Percentiles rank a stretch among this genome's conserved stretches.
These are phyloP conservation scores for Whalleya microplaca DNA, from an alignment of 2,329 filamentous ascomycete genomes.

Conservation along the genomic window DNA sequence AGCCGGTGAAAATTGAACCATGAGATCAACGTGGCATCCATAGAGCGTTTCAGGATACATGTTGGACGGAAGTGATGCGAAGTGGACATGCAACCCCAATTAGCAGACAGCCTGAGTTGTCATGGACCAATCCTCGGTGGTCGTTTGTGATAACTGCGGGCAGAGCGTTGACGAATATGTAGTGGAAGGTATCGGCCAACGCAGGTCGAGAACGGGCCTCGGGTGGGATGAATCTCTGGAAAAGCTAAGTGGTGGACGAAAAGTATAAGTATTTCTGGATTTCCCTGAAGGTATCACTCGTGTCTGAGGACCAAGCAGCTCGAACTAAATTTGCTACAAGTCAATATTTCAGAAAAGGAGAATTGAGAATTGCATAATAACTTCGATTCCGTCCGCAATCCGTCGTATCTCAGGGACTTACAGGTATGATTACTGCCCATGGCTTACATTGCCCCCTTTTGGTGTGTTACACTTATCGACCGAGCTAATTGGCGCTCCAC, in stretches of 20 bases:
- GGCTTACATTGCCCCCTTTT: slow-evolving; percentile 9
- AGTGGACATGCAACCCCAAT: slow-evolving; percentile 41
- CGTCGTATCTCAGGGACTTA: slow-evolving; percentile 8
- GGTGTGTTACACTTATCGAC: slow-evolving; percentile 10
- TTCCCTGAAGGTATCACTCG: slow-evolving; percentile 21
- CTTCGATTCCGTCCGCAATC: slow-evolving; percentile 5
- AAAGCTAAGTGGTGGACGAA: slow-evolving; percentile 21
- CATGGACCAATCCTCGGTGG: slow-evolving; percentile 33
- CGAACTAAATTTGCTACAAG: slow-evolving; percentile 10
- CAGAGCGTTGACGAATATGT: slow-evolving; percentile 34
- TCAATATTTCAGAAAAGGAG: slow-evolving; percentile 4
- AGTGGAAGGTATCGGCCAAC: slow-evolving; percentile 32
- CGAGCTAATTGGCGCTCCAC: slow-evolving; percentile 21
- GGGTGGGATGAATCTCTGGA: slow-evolving; percentile 19
- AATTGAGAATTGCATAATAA: not conserved
- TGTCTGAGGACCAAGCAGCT: slow-evolving; percentile 16
- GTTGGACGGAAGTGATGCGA: slow-evolving; percentile 34
- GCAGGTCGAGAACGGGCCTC: slow-evolving; percentile 24
- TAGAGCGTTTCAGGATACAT: slow-evolving; percentile 34
- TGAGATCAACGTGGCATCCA: slow-evolving; percentile 41
- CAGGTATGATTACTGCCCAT: slow-evolving; percentile 12
- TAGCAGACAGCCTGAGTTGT: slow-evolving; percentile 37
- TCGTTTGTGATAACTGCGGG: slow-evolving; percentile 34
- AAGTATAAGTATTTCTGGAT: slow-evolving; percentile 36
- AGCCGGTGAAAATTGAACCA: slow-evolving; percentile 35